Base-by-base conservation (phyloP, 768 basidiomycete genomes). In the Naganishia vishniacii region DNA sequence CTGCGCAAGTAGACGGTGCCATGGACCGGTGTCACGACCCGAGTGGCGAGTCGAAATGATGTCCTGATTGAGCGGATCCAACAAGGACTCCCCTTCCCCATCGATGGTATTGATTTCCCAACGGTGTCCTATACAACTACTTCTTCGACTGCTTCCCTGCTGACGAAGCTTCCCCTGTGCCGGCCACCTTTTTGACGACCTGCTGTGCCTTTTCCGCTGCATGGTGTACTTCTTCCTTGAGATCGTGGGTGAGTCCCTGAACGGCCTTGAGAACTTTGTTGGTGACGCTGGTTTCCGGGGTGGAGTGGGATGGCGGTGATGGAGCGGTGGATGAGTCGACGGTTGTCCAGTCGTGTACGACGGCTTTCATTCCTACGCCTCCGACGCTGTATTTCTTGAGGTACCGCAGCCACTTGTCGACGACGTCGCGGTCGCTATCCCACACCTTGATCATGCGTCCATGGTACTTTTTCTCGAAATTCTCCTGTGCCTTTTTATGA, bases 401-500 rank as follows among this genome's bases (percentile, higher is more conserved):
- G 72, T 94, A 98, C 68, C 82, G 79, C 59, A 90, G 78, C 89
- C 88, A 95, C 65, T 84, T 81, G 29, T 87, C 83, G 12, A 98
- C 81, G 5, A 90, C 85, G 69, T 86, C 84, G 3, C 83, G 79
- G 71, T 92, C 82, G 18, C 91, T 84, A 77, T 98, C 94, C 82
- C 84, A 98, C 0, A 91, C 88, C 77, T 91, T 93, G 78, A 98
- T 84, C 41, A 83, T 83, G 12, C 93, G 83, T 72, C 88, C 89
- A 73, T 93, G 88, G 59, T 86, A 85, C 70, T 81, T 83, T 28
- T 89, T 81, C 75, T 91, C 87, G 75, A 94, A 98, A 78, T 97
- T 98, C 80, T 98, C 92, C 78, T 97, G 92, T 18, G 83, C 80
- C 78, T 94, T 95, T 74, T 98, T 98, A 77, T 93, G 87, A 5